phyloP scores from a whole-genome alignment of 192 early-diverging fungal genomes.

The Umbelopsis ramanniana region DNA sequence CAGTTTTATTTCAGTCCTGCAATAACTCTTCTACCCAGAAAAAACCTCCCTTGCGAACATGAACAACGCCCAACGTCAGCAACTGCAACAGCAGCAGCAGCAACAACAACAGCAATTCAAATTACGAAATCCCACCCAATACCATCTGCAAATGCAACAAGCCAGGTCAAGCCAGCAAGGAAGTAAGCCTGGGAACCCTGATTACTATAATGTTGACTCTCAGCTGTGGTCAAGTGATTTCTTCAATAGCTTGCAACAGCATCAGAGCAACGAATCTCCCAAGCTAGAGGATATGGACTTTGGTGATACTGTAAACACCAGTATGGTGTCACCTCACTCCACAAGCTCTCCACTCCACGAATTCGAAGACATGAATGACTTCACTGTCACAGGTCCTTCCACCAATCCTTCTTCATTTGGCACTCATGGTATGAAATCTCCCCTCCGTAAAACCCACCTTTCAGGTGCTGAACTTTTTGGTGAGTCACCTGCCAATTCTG shows the following conservation, averaged over 20 bases:
- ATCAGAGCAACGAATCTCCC: slow-evolving; percentile 9
- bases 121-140: slow-evolving; percentile 34
- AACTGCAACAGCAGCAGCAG: slow-evolving; percentile 9
- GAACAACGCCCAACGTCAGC: slow-evolving; percentile 4
- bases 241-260: slow-evolving; percentile 14
- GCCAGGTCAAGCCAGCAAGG: not conserved
- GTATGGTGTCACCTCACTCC: slow-evolving; percentile 22
- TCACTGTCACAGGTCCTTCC: slow-evolving; percentile 6
- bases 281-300: slow-evolving; percentile 20
- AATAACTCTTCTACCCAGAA: not conserved
- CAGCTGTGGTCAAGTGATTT: slow-evolving; percentile 17
- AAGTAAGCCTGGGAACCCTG: not conserved
- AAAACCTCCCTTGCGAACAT: not conserved
- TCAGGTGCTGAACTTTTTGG: slow-evolving; percentile 21
- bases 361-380: slow-evolving; percentile 16
- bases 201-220: slow-evolving; percentile 15
- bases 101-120: slow-evolving; percentile 20
- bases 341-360: slow-evolving; percentile 12
- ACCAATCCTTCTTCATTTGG: slow-evolving; percentile 13
- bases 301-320: not conserved
- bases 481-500: slow-evolving; percentile 16
- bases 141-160: slow-evolving; percentile 28
- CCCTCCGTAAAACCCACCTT: not conserved
- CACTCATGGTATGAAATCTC: slow-evolving; percentile 17
- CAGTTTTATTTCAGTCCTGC: slow-evolving; percentile 14